phyloP scores from a whole-genome alignment of 148 eudicot genomes.

The Linanthus parryae region DNA sequence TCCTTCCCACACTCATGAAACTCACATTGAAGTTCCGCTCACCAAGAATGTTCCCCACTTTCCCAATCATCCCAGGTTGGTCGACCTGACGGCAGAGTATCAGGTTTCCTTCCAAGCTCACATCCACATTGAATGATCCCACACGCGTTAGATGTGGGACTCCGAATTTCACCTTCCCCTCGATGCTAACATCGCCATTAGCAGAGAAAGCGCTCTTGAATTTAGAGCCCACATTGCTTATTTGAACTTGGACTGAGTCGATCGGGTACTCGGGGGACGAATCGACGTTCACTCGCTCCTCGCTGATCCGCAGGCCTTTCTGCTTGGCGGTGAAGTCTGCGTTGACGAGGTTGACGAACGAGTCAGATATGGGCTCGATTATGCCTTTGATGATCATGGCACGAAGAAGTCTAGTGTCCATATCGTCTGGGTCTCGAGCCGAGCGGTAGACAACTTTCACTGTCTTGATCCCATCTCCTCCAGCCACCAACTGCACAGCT shows the following conservation, averaged over 20 bases:
- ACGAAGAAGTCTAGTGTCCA: slow-evolving; percentile 83
- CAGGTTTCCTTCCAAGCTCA: slow-evolving; percentile 74
- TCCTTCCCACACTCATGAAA: slow-evolving; percentile 88
- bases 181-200: slow-evolving; percentile 54
- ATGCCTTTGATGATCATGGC: slow-evolving; percentile 92
- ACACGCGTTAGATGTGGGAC: slow-evolving; percentile 65
- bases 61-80: slow-evolving; percentile 93
- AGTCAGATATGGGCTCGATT: slow-evolving; percentile 85
- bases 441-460: slow-evolving; percentile 62
- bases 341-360: slow-evolving; percentile 73
- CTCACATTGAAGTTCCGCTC: slow-evolving; percentile 71
- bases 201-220: slow-evolving; percentile 54
- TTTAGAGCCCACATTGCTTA: slow-evolving; percentile 53
- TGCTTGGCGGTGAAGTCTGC: slow-evolving; percentile 86
- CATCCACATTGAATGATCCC: slow-evolving; percentile 77
- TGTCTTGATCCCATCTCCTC: slow-evolving; percentile 71
- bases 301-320: slow-evolving; percentile 70
- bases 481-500: slow-evolving; percentile 74
- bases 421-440: slow-evolving; percentile 69
- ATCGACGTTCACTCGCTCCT: slow-evolving; percentile 51
- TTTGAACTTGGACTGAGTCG: slow-evolving; percentile 62
- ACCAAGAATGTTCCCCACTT: slow-evolving; percentile 70
- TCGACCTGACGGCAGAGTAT: slow-evolving; percentile 75
- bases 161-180: slow-evolving; percentile 80
- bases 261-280: slow-evolving; percentile 52